A percentile compares a stretch with the other conserved stretches of the same genome.
Evolutionary conservation across 2,329 filamentous ascomycete genomes (phyloP).

Genomic region (Catunica adiposa): DNA sequence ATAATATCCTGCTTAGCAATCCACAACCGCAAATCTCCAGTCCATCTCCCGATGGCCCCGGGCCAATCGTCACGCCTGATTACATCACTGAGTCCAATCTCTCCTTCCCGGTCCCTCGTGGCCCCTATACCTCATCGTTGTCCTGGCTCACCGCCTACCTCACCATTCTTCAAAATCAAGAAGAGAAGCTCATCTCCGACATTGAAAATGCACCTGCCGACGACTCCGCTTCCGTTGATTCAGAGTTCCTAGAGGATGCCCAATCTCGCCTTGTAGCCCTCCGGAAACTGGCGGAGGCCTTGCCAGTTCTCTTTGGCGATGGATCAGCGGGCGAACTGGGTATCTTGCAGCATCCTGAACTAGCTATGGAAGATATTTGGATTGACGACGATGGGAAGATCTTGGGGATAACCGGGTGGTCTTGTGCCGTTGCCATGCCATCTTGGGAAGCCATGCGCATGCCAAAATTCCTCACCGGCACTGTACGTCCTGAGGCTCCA

Average conservation of each 20-base stretch:
- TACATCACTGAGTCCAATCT: not conserved
- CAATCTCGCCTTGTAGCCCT: not conserved
- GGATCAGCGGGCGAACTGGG: not conserved
- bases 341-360: not conserved
- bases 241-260: constrained; percentile 1
- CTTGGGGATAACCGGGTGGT: not conserved
- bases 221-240: not conserved
- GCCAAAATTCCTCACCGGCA: not conserved
- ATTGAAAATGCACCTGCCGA: not conserved
- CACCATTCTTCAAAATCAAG: not conserved
- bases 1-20: not conserved
- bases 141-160: constrained; percentile 1
- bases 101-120: not conserved
- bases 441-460: not conserved
- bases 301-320: not conserved
- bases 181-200: not conserved
- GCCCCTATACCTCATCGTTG: not conserved
- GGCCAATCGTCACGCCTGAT: not conserved
- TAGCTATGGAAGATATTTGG: not conserved
- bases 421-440: not conserved
- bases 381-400: not conserved
- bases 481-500: not conserved
- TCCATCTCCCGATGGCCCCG: not conserved
- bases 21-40: not conserved
- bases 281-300: not conserved